Conservation (phyloP, 2,329 filamentous ascomycete species). For the Botrytis tulipae region DNA sequence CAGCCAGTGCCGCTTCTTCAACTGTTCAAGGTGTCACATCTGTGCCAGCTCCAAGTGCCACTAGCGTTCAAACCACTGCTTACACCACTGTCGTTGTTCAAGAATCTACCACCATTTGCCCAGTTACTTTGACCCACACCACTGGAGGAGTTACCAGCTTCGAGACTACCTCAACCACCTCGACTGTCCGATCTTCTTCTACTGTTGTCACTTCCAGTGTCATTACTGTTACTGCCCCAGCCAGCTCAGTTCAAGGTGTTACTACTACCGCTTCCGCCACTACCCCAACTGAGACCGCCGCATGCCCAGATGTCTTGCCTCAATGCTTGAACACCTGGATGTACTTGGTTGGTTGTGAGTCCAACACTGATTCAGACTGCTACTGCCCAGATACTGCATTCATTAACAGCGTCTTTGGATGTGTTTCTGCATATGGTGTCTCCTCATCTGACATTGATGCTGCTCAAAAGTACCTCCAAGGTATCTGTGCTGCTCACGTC, state of each 20-base stretch:
- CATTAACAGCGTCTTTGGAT: conserved; percentile 76
- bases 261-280: conserved; percentile 28
- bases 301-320: conserved; percentile 67
- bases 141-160: conserved; percentile 28
- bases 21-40: not conserved
- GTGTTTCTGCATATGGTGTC: conserved; percentile 74
- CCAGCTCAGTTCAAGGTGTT: conserved; percentile 12
- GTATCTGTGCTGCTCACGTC: conserved; percentile 78
- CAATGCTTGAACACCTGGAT: conserved; percentile 93
- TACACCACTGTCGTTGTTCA: conserved; percentile 29
- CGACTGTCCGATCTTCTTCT: conserved; percentile 40
- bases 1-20: not conserved
- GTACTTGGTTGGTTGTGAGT: conserved; percentile 67
- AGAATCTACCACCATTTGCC: conserved; percentile 37
- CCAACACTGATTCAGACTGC: conserved; percentile 80
- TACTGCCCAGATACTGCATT: conserved; percentile 81
- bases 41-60: not conserved
- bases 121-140: conserved; percentile 33
- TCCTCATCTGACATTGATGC: conserved; percentile 63
- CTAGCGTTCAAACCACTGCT: conserved; percentile 26
- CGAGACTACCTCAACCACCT: conserved; percentile 32
- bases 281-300: conserved; percentile 43
- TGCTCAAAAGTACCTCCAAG: conserved; percentile 82
- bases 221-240: conserved; percentile 27
- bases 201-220: conserved; percentile 22